phyloP scores from a whole-genome alignment of 2,329 filamentous ascomycete genomes.

The Claviceps arundinis region DNA sequence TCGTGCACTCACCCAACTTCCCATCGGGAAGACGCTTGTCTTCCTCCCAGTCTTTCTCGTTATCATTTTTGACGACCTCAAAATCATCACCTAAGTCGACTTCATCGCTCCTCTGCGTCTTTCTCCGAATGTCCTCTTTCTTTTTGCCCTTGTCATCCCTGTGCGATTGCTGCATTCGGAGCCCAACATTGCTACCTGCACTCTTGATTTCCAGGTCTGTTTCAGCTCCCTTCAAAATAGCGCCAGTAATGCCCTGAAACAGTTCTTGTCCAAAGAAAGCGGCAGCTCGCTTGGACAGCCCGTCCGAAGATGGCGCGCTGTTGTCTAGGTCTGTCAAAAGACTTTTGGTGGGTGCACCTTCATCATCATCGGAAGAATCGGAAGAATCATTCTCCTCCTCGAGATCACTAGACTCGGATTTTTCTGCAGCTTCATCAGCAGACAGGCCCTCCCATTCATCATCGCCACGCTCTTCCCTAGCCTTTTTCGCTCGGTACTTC shows the following conservation, averaged over 20 bases:
- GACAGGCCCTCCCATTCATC: conserved; percentile 91
- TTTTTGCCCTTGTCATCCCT: background rate
- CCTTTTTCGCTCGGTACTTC: conserved; percentile 83
- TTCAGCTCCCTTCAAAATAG: conserved; percentile 47
- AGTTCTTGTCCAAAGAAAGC: conserved; percentile 93
- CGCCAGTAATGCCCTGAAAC: conserved; percentile 49
- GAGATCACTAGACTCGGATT: conserved; percentile 41
- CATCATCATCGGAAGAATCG: conserved; percentile 23
- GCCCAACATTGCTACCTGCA: conserved; percentile 12
- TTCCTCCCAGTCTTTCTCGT: conserved; percentile 52
- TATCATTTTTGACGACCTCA: conserved; percentile 44
- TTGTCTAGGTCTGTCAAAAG: conserved; percentile 26
- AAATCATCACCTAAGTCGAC: conserved; percentile 37
- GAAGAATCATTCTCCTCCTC: conserved; percentile 37
- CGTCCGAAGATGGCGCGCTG: conserved; percentile 29
- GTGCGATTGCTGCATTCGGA: background rate
- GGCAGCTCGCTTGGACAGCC: conserved; percentile 69
- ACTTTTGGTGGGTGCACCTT: conserved; percentile 13
- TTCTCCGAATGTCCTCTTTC: conserved; percentile 12
- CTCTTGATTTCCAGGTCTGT: conserved; percentile 22
- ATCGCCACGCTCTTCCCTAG: conserved; percentile 65
- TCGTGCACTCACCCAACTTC: conserved; percentile 35
- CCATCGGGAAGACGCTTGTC: conserved; percentile 50
- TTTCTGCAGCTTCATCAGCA: conserved; percentile 42
- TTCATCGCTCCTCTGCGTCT: conserved; percentile 9